Conservation (phyloP, 352 stramenopile species). For the Phytopythium litorale region DNA sequence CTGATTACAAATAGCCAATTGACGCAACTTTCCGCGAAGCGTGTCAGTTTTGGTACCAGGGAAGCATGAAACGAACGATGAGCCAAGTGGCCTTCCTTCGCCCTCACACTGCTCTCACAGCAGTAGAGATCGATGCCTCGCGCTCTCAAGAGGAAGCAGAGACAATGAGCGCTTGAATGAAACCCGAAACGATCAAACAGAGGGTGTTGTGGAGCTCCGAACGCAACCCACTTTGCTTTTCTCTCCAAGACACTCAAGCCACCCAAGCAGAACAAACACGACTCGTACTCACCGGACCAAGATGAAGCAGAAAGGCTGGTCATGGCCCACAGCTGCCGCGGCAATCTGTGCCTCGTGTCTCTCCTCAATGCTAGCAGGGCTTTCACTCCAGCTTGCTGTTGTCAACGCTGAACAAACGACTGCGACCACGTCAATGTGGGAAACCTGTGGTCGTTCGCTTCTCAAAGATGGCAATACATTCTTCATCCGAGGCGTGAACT, state of each 20-base stretch:
- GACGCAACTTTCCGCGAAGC: slow-evolving; percentile 3
- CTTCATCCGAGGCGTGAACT: slow-evolving; percentile 40
- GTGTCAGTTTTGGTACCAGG: not conserved
- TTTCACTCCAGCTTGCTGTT: not conserved
- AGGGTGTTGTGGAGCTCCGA: not conserved
- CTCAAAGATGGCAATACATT: slow-evolving; percentile 27
- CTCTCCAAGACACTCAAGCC: not conserved
- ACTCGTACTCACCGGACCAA: not conserved
- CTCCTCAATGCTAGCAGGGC: not conserved
- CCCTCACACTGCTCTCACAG: no score
- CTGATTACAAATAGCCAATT: slow-evolving; percentile 9
- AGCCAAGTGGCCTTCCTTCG: no score
- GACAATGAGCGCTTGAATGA: not conserved
- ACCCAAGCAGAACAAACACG: not conserved
- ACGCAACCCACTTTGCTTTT: not conserved
- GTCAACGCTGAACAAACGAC: not conserved
- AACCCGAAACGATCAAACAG: not conserved
- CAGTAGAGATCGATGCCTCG: not conserved
- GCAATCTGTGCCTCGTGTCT: not conserved
- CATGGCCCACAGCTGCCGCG: not conserved
- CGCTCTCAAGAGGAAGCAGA: not conserved
- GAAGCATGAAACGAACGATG: not conserved
- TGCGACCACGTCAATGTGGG: slow-evolving; percentile 12
- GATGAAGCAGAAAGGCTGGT: not conserved
- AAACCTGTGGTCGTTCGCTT: slow-evolving; percentile 25